Evolutionary conservation across 345 rosid genomes (phyloP), one percentile per base, ranked within the genome.

Genomic region (Rhodamnia argentea): DNA sequence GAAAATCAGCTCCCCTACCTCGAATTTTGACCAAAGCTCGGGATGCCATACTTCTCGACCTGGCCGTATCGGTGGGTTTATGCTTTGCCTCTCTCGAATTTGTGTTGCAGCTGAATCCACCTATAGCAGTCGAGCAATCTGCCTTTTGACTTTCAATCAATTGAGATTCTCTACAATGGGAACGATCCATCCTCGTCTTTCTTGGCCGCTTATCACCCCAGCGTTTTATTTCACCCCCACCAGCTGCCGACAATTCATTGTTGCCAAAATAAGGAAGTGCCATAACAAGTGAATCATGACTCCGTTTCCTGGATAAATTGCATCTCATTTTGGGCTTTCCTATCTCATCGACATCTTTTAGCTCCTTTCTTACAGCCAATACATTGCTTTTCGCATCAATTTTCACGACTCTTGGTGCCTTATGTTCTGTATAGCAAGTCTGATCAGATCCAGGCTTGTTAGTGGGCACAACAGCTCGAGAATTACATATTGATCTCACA

Each of bases 401-500:
- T 64, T 91, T 54, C 83, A 7, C 42, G 56, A 58, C 44, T 87
- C 44, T 51, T 64, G 75, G 58, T 82, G n/a, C 84, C 83, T 78
- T 86, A 75, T 32, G 10, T 32, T 23, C 62, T 76, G 83, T 84
- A 83, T 27, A 78, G 75, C 11, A 64, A 64, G 42, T 64, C 76
- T 64, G 42, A 64, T 29, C 76, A 18, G 5, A 27, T 83, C 82
- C 89, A 82, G 51, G 32, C 74, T 37, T 82, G 55, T 57, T 88
- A 91, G 91, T 90, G 22, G 89, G 87, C 75, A 78, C 76, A 42
- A 88, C 75, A 64, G 93, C 93, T 84, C 90, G 89, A 54, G 91
- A 92, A 85, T 11, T 64, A 32, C 76, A 15, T 16, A 29, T 64
- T 16, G 76, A 16, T 32, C 76, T 64, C 23, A 64, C 76, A 64